Evolutionary conservation across 2,329 filamentous ascomycete genomes (phyloP), one percentile per base, ranked within the genome.

Genomic region (Sarocladium kiliense): DNA sequence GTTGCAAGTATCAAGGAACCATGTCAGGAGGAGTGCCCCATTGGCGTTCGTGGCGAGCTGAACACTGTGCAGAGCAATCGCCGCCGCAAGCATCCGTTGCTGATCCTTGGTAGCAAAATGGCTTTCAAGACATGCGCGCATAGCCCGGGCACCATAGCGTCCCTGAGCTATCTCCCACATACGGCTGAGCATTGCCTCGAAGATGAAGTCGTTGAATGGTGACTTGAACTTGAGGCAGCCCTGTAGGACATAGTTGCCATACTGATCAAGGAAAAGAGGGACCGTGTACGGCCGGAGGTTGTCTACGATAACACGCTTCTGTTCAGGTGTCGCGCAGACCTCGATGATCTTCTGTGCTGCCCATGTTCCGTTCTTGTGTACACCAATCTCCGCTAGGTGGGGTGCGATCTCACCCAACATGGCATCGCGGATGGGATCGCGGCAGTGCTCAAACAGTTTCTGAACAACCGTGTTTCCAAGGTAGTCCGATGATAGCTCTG

Each of bases 341-440:
- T 97, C 93, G 62, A 99, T 97, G 65, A 99, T 97, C 80, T 97
- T 99, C 74, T 99, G 94, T 1, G 94, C 94, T 55, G 94, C 94
- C 94, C 94, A 99, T 1, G 94, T 99, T 59, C 94, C 94, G 65
- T 99, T 99, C 82, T 99, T 99, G 80, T 99, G 94, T 7, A 97
- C 86, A 64, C 94, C 94, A 72, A 97, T 97, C 72, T 97, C 92
- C 25, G 93, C 91, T 68, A 97, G 82, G 67, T 97, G 92, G 56
- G 93, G 92, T 2, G 89, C 85, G 64, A 99, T 96, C 66, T 92
- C 85, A 14, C 77, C 73, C 56, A 99, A 77, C 94, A 99, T 97
- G 56, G 88, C 87, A 69, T 97, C 91, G 64, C 95, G 92, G 41
- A 93, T 84, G 41, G 85, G 78, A 68, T 97, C 93, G 0, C 91